Evolutionary conservation across 768 basidiomycete genomes (phyloP).

Genomic region (Clathrus columnatus): DNA sequence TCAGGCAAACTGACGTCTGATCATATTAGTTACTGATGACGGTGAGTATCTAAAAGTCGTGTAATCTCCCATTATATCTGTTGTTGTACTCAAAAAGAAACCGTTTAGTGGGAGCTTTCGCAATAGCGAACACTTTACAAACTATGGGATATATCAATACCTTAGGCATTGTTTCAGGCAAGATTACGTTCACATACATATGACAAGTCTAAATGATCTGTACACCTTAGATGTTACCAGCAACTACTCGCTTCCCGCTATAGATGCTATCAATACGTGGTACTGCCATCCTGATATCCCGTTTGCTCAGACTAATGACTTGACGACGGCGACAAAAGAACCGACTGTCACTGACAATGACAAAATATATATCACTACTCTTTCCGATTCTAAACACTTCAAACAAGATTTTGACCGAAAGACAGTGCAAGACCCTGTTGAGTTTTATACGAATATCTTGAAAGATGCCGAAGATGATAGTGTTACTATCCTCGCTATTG

Average conservation of each 20-base stretch:
- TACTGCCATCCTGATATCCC: conserved; percentile 2
- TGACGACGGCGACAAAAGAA: background rate
- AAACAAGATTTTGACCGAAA: no score
- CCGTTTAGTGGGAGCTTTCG: background rate
- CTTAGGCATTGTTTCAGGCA: background rate
- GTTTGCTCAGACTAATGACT: background rate
- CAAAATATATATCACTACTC: background rate
- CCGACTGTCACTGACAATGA: background rate
- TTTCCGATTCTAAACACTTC: background rate
- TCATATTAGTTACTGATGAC: no score
- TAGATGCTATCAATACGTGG: conserved; percentile 2
- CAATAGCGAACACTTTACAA: background rate
- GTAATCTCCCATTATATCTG: no score
- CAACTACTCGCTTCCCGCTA: background rate
- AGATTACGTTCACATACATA: no score
- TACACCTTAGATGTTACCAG: background rate
- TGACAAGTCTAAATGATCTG: no score
- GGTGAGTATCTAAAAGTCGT: no score
- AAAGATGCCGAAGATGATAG: background rate
- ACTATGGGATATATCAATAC: background rate
- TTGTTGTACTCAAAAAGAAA: background rate
- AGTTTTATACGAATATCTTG: background rate
- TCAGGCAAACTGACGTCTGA: no score
- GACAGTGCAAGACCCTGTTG: no score
- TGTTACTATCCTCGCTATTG: background rate